A percentile compares a stretch with the other conserved stretches of the same genome.
These are phyloP conservation scores for Linum usitatissimum DNA, from an alignment of 345 rosid species.

Conservation along the genomic window DNA sequence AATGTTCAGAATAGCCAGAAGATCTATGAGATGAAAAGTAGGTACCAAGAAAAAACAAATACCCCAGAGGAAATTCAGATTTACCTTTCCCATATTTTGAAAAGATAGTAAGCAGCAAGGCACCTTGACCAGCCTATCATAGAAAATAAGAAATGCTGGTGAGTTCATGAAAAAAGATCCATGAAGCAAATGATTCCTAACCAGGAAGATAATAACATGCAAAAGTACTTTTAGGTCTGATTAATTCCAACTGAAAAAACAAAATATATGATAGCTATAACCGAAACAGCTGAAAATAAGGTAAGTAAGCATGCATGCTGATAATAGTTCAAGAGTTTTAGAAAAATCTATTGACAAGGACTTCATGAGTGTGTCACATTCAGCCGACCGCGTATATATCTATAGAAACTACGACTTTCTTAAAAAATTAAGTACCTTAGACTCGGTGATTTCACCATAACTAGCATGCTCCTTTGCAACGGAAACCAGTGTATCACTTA, in stretches of 20 bases:
- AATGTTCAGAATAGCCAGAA: conserved; percentile 1
- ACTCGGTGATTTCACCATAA: conserved; percentile 81
- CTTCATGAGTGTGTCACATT: too few species aligned
- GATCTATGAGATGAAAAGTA: neutral
- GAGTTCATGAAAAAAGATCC: neutral
- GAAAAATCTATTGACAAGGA: too few species aligned
- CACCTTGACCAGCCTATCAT: conserved; percentile 29
- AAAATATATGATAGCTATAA: too few species aligned
- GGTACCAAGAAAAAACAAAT: neutral
- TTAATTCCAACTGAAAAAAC: too few species aligned
- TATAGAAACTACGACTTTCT: too few species aligned
- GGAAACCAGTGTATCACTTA: conserved; percentile 55
- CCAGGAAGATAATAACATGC: neutral
- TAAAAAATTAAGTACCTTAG: conserved; percentile 40
- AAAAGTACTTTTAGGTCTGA: too few species aligned
- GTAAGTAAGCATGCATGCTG: too few species aligned
- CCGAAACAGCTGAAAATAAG: too few species aligned
- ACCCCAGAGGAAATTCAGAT: conserved; percentile 1
- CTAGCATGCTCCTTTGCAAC: conserved; percentile 90
- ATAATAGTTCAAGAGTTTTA: too few species aligned
- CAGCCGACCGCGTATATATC: neutral
- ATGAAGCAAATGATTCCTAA: neutral
- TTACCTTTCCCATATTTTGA: conserved; percentile 30
- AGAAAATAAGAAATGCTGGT: neutral
- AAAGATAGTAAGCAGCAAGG: conserved; percentile 25